Evolutionary conservation across 192 early-diverging fungal genomes (phyloP), one percentile per base, ranked within the genome.

Genomic region (Dissophora globulifera): DNA sequence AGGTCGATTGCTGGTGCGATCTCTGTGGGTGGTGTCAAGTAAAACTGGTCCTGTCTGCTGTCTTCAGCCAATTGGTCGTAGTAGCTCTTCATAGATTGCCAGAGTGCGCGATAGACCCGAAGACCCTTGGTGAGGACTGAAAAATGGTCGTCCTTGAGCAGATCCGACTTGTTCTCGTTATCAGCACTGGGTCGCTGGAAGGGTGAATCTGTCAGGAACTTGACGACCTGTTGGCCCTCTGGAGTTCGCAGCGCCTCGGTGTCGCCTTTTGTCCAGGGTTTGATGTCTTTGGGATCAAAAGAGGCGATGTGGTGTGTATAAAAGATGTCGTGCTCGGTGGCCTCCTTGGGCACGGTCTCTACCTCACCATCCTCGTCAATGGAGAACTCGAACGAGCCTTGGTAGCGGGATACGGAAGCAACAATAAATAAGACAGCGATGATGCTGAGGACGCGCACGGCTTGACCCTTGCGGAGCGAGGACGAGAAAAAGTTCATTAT

Each of bases 301-400:
- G 63, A 50, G 58, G 72, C 63, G 30, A 76, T 76, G 47, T 76
- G 72, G 31, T 76, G 72, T 47, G 62, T 76, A 42, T 50, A 67
- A 27, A 62, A 49, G 19, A 75, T 27, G 26, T 75, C 42, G 45
- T 51, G 43, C 31, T 71, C 60, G 1, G 43, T 11, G 23, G 11
- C 31, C 2, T 29, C 26, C 2, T 57, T n/a, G 20, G 70, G 62
- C 9, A 65, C 38, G 2, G 72, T 62, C 47, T 76, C 63, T 31
- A 76, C 72, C 19, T 67, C 57, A 19, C 72, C 72, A 32, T 76
- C 72, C 17, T 76, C 72, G n/a, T 66, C 72, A 25, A 67, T 76
- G 7, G 63, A 67, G 22, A 66, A 67, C 16, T 76, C 72, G 41
- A 67, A 32, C 4, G 72, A 67, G 46, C 72, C 72, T 7, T 76